These are phyloP conservation scores for Oryza longistaminata DNA, from an alignment of 176 grass and related monocot species.

Conservation along the genomic window DNA sequence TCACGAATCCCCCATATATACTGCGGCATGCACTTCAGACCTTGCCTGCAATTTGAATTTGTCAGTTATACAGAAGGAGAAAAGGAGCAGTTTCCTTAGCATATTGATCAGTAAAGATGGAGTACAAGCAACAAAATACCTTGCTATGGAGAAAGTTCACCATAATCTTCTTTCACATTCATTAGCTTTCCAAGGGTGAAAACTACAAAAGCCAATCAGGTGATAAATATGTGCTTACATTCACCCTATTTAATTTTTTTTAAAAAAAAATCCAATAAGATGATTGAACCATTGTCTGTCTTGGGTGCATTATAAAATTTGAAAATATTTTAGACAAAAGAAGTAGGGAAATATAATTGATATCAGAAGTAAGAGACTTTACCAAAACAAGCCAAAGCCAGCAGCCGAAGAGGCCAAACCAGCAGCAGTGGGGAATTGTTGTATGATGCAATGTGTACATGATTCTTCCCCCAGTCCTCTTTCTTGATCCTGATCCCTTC, in stretches of 20 bases:
- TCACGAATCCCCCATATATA: slow-evolving; percentile 95
- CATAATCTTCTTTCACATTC: slow-evolving; percentile 87
- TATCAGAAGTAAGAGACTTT: slow-evolving; percentile 13
- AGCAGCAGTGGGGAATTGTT: slow-evolving; percentile 95
- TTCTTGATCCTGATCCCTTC: slow-evolving; percentile 67
- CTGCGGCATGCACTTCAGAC: slow-evolving; percentile 93
- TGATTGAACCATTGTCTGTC: background rate
- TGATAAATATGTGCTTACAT: background rate
- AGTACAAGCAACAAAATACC: slow-evolving; percentile 42
- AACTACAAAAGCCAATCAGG: slow-evolving; percentile 47
- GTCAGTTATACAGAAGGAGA: slow-evolving; percentile 4
- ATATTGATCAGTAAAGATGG: background rate
- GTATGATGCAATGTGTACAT: slow-evolving; percentile 81
- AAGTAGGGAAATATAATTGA: background rate
- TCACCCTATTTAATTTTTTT: background rate
- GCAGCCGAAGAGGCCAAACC: slow-evolving; percentile 92
- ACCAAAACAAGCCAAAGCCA: slow-evolving; percentile 93
- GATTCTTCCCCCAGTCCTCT: slow-evolving; percentile 79
- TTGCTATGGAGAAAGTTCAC: slow-evolving; percentile 85
- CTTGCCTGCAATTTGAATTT: slow-evolving; percentile 66
- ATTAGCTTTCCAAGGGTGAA: slow-evolving; percentile 92
- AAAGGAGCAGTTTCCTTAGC: background rate
- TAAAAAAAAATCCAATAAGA: no score
- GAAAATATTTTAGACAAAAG: slow-evolving; percentile 2
- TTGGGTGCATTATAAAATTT: background rate